Conservation (phyloP, 257 asterid species). For the Penstemon davidsonii region DNA sequence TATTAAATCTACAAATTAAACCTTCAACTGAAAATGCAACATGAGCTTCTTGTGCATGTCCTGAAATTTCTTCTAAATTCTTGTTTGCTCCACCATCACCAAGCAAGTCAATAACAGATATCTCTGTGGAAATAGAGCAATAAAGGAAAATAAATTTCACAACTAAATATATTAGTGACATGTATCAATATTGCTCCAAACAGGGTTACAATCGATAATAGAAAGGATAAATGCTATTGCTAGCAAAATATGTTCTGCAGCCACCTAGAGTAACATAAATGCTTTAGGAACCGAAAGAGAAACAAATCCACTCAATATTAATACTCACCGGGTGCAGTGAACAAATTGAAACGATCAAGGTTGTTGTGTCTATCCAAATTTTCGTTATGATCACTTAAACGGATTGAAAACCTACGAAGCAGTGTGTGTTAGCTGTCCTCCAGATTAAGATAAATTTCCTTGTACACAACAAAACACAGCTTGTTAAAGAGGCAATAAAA, state of each 20-base stretch:
- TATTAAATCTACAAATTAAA: constrained; percentile 31
- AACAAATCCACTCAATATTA: constrained; percentile 13
- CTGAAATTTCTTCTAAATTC: constrained; percentile 36
- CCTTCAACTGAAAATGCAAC: constrained; percentile 90
- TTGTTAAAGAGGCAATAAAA: constrained; percentile 24
- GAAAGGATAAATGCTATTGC: constrained; percentile 17
- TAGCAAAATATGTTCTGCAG: constrained; percentile 4
- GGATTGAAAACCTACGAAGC: constrained; percentile 39
- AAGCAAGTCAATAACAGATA: constrained; percentile 71
- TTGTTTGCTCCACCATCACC: constrained; percentile 57
- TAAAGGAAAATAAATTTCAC: constrained; percentile 14
- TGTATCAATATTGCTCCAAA: constrained; percentile 9
- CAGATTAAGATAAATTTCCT: constrained; percentile 4
- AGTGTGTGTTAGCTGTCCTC: constrained; percentile 27
- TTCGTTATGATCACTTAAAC: constrained; percentile 33
- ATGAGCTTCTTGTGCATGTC: constrained; percentile 64
- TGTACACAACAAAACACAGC: constrained; percentile 12
- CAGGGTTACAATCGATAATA: constrained; percentile 20
- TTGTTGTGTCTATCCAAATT: constrained; percentile 35
- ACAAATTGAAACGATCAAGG: constrained; percentile 34
- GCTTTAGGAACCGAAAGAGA: constrained; percentile 13
- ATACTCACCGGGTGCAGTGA: constrained; percentile 36
- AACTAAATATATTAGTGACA: not conserved
- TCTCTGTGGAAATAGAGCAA: constrained; percentile 43
- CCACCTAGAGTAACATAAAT: constrained; percentile 19